A percentile compares a stretch with the other conserved stretches of the same genome.
These are phyloP conservation scores for Nicotiana undulata DNA, from an alignment of 257 asterid species.

Conservation along the genomic window DNA sequence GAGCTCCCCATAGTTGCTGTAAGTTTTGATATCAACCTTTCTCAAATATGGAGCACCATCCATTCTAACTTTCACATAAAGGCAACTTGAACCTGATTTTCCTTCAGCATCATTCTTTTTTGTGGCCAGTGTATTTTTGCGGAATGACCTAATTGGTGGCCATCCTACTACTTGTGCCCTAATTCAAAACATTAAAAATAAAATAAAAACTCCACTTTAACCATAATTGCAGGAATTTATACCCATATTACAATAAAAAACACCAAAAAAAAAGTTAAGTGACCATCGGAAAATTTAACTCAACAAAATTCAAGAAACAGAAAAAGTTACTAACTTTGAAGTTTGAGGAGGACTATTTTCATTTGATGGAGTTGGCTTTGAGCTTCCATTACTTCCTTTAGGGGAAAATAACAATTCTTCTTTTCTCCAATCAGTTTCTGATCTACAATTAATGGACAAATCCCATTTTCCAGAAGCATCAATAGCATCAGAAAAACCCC, in stretches of 20 bases:
- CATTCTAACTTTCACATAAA: constrained; percentile 80
- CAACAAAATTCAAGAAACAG: neutral
- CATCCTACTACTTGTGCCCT: constrained; percentile 90
- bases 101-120: constrained; percentile 30
- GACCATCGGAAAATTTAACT: neutral
- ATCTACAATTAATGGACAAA: constrained; percentile 49
- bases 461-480: constrained; percentile 67
- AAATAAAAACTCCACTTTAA: neutral
- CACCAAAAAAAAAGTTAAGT: neutral
- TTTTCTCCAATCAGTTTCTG: constrained; percentile 39
- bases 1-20: constrained; percentile 44
- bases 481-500: constrained; percentile 72
- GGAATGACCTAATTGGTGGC: constrained; percentile 83
- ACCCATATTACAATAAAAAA: neutral
- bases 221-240: neutral
- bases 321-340: constrained; percentile 26
- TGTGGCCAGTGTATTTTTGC: constrained; percentile 55
- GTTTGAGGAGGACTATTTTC: constrained; percentile 22
- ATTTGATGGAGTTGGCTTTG: constrained; percentile 13
- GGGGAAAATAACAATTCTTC: constrained; percentile 28
- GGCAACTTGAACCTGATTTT: constrained; percentile 38
- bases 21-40: constrained; percentile 69
- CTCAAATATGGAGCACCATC: constrained; percentile 90
- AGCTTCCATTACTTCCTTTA: constrained; percentile 19
- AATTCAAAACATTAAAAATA: constrained; percentile 7